Base-by-base conservation (phyloP, 768 basidiomycete species). In the Kondoa subrosea region DNA sequence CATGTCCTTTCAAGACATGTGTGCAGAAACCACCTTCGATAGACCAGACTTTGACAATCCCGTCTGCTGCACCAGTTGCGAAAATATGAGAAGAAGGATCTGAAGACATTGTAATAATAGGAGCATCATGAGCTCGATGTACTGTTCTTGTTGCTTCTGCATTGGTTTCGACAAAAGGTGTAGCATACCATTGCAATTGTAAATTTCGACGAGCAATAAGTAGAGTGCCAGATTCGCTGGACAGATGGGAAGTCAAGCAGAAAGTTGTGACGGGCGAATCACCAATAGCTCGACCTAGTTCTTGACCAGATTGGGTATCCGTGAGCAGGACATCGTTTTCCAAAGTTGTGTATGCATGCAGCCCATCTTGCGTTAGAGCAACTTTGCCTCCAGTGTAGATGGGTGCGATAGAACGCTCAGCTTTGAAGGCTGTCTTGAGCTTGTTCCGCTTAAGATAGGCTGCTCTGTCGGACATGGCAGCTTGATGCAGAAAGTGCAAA, bases 31-130 rank as follows among this genome's bases (percentile, higher is more conserved):
- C 92, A 29, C 85, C 85, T 2, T 81, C 78, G 59, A 91, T 85
- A 76, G 95, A 87, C 91, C 91, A 97, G 12, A 99, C 89, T 80
- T 96, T 97, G 58, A 96, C 95, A 33, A 89, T 82, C 27, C 95
- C 93, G 71, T 99, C 95, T 4, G 93, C 90, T 14, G 93, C 88
- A 0, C 95, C 95, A 21, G 92, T 93, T 4, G 95, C 95, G 71
- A 96, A 82, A 71, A 93, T 87, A 1, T 87, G 86, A 1, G 88
- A 90, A 8, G 88, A 88, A 21, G 86, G 89, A 79, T 89, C 92
- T 16, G 83, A 78, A 71, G 82, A 84, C 74, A 88, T 89, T 66
- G 92, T 87, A 74, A 96, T 90, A 59, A 97, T 87, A 15, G 95
- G 93, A 2, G 91, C 87, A 65, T 91, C 88, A 73, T 99, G 95